These are phyloP conservation scores for Talaromyces marneffei DNA, from an alignment of 2,329 filamentous ascomycete genomes.

Conservation along the genomic window DNA sequence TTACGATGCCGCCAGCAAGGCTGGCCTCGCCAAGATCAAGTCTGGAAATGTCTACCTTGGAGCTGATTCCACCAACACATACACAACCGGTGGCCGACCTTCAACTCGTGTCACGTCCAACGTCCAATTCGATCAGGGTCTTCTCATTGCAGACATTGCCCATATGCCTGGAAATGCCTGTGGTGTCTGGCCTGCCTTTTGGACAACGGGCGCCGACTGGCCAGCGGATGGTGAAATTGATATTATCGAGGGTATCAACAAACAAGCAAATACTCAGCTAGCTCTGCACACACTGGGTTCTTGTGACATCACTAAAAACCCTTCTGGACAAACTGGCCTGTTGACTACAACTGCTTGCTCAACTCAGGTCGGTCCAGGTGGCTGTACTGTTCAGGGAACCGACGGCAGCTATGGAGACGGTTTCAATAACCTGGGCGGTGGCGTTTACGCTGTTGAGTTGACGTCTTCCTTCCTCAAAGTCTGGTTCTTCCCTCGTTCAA, in stretches of 20 bases:
- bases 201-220: conserved; percentile 40
- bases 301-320: conserved; percentile 35
- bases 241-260: conserved; percentile 49
- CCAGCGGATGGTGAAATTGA: conserved; percentile 43
- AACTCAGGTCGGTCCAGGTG: conserved; percentile 32
- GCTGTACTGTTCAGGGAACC: conserved; percentile 38
- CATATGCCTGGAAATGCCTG: conserved; percentile 46
- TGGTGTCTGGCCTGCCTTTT: conserved; percentile 49
- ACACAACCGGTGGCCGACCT: conserved; percentile 37
- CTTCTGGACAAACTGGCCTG: conserved; percentile 46
- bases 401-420: conserved; percentile 45
- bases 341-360: conserved; percentile 47
- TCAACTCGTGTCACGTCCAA: conserved; percentile 43
- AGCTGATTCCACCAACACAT: conserved; percentile 37
- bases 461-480: conserved; percentile 43
- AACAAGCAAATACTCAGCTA: conserved; percentile 39
- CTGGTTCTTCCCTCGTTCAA: conserved; percentile 46
- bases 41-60: conserved; percentile 39
- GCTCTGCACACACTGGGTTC: conserved; percentile 45
- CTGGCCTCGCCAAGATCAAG: conserved; percentile 32
- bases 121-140: conserved; percentile 40
- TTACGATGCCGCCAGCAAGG: conserved; percentile 33
- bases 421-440: conserved; percentile 49
- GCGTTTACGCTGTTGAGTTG: conserved; percentile 48
- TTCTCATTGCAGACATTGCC: conserved; percentile 44